Evolutionary conservation across 2,329 filamentous ascomycete species (phyloP).

Genomic region (Stromatinia cepivora): DNA sequence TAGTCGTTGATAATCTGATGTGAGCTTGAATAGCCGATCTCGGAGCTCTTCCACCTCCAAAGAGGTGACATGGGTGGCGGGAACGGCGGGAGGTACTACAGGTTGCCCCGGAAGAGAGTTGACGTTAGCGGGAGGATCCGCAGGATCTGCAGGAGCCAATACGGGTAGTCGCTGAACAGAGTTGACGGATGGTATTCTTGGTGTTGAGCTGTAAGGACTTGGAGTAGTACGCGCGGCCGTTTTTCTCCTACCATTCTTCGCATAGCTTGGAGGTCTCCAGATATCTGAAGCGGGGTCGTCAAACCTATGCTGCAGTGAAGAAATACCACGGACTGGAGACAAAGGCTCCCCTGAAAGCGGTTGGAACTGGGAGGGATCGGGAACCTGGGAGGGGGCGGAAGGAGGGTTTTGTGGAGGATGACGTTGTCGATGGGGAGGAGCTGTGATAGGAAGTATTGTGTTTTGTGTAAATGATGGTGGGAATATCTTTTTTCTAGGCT

Average conservation of each 20-base stretch:
- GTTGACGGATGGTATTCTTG: not conserved
- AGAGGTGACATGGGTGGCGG: not conserved
- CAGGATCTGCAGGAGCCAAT: too few species aligned
- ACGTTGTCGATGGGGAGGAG: not conserved
- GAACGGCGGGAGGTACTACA: not conserved
- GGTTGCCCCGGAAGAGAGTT: not conserved
- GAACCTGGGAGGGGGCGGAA: not conserved
- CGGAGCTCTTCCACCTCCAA: not conserved
- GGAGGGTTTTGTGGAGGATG: not conserved
- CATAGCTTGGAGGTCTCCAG: not conserved
- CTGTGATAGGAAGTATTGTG: not conserved
- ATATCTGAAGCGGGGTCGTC: not conserved
- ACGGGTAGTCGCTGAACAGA: not conserved
- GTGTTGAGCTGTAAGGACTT: not conserved
- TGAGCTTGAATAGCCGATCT: not conserved
- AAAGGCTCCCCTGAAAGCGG: not conserved
- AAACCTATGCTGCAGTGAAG: too few species aligned
- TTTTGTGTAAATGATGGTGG: not conserved
- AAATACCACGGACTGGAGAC: not conserved
- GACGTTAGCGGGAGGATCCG: rapidly evolving
- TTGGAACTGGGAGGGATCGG: not conserved
- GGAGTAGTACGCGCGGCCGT: not conserved
- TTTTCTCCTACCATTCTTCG: not conserved
- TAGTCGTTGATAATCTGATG: not conserved
- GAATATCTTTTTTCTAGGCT: not conserved